A percentile compares a stretch with the other conserved stretches of the same genome.
Evolutionary conservation across 176 grass and related monocot species (phyloP).

Genomic region (Metroxylon sagu): DNA sequence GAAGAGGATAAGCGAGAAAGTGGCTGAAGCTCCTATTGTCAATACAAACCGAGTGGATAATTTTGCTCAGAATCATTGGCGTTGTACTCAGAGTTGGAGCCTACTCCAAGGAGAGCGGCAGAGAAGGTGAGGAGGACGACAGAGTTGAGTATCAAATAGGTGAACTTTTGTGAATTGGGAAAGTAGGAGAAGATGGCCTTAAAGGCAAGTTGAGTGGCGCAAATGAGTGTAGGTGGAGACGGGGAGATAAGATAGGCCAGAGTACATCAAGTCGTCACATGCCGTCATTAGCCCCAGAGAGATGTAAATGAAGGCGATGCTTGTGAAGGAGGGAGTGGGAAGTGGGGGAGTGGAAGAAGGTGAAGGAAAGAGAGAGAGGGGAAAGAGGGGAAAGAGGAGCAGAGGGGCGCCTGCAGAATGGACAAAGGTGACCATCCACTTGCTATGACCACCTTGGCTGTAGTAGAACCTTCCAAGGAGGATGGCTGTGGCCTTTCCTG

Average conservation of each 20-base stretch:
- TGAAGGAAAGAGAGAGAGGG: not conserved
- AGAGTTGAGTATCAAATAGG: slow-evolving; percentile 65
- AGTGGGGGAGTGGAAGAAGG: not conserved
- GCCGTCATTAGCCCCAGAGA: slow-evolving; percentile 37
- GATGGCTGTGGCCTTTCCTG: slow-evolving; percentile 15
- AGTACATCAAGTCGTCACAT: slow-evolving; percentile 78
- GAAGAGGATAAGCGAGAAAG: slow-evolving; percentile 25
- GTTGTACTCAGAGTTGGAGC: slow-evolving; percentile 27
- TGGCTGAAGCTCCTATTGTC: slow-evolving; percentile 47
- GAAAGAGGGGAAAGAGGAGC: not conserved
- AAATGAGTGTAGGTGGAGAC: slow-evolving; percentile 78
- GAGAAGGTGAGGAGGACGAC: slow-evolving; percentile 71
- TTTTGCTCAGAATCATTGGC: slow-evolving; percentile 31
- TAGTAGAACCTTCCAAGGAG: slow-evolving; percentile 6
- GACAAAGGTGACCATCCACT: slow-evolving; percentile 19
- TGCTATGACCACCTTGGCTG: slow-evolving; percentile 19
- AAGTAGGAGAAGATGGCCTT: slow-evolving; percentile 64
- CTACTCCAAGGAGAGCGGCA: slow-evolving; percentile 43
- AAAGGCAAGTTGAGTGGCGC: slow-evolving; percentile 64
- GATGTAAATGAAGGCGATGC: slow-evolving; percentile 33
- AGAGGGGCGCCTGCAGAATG: slow-evolving; percentile 12
- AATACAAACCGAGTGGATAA: slow-evolving; percentile 45
- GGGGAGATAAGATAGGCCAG: slow-evolving; percentile 65
- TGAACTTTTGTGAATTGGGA: slow-evolving; percentile 68
- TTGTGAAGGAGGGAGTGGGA: slow-evolving; percentile 1